Evolutionary conservation across 495 filamentous ascomycete species (phyloP), one percentile per base, ranked within the genome.

Genomic region (Aspergillus cristatus): DNA sequence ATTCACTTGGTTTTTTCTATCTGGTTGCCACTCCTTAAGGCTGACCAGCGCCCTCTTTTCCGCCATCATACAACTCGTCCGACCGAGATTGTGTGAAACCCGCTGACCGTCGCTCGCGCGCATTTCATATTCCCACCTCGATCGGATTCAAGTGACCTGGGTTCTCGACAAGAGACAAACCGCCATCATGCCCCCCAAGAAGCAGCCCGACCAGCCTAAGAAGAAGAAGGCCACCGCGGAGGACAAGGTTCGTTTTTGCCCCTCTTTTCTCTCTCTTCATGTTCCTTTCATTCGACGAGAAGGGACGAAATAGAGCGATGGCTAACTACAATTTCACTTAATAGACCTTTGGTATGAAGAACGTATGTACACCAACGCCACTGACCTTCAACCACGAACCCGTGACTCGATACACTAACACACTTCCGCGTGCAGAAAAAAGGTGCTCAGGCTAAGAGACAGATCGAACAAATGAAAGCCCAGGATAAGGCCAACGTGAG

Each of bases 301-400:
- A n/a, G 22, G 20, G 10, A 13, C 13, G 30, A 30, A n/a, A 6
- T 33, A 38, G 17, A 15, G 6, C 31, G 34, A 26, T 22, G 28
- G 37, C 49, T 60, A 48, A 57, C 36, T 13, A 29, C 26, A 38
- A 12, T 29, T 33, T 38, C 35, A 14, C 22, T 14, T 14, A 2
- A 41, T 29, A 68, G 73, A 95, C 91, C 37, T 98, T 98, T 72
- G 91, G 91, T 48, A 94, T 98, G 89, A 98, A 98, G 71, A 98
- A 98, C 57, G 77, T 81, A 65, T 53, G 73, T 71, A 35, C 24
- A 26, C 39, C 41, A 25, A 32, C 33, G 13, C 11, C 18, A 15
- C 18, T 14, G 41, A 40, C 16, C 32, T 32, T 45, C n/a, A n/a
- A n/a, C n/a, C n/a, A n/a, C n/a, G n/a, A n/a, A n/a, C n/a, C n/a